These are phyloP conservation scores for Aspergillus alliaceus DNA, from an alignment of 2,329 filamentous ascomycete genomes.

Conservation along the genomic window DNA sequence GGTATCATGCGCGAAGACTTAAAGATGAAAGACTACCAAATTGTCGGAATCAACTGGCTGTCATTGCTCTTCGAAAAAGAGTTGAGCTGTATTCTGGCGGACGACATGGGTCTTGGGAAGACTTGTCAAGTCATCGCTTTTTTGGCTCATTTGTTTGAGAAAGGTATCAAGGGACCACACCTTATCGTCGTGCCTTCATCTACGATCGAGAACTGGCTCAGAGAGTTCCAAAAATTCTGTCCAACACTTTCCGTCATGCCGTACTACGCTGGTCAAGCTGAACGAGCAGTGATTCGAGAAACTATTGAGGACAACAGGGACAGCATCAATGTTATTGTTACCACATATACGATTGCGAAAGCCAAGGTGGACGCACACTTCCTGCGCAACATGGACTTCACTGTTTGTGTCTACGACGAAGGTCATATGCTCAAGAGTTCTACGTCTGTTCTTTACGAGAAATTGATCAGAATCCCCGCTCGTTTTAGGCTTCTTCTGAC, in stretches of 20 bases:
- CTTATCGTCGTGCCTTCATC: constrained; percentile 90
- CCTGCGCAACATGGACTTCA: constrained; percentile 60
- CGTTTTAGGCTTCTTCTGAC: constrained; percentile 84
- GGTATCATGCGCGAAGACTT: constrained; percentile 73
- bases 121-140: constrained; percentile 96
- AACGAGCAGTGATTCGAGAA: constrained; percentile 67
- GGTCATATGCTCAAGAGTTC: constrained; percentile 92
- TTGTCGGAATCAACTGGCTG: constrained; percentile 95
- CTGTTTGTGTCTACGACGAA: constrained; percentile 79
- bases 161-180: constrained; percentile 67
- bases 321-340: constrained; percentile 69
- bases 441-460: constrained; percentile 76
- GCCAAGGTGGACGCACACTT: constrained; percentile 63
- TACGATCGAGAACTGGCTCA: constrained; percentile 92
- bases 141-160: constrained; percentile 76
- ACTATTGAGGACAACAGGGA: constrained; percentile 63
- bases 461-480: constrained; percentile 73
- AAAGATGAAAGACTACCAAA: constrained; percentile 85
- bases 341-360: constrained; percentile 69
- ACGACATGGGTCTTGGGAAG: constrained; percentile 96
- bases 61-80: constrained; percentile 75
- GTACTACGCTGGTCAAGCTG: constrained; percentile 69
- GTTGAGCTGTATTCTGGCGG: constrained; percentile 86
- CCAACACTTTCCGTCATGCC: constrained; percentile 70
- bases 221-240: constrained; percentile 86